Evolutionary conservation across 441 rosid genomes (phyloP).

Genomic region (Eruca vesicaria): DNA sequence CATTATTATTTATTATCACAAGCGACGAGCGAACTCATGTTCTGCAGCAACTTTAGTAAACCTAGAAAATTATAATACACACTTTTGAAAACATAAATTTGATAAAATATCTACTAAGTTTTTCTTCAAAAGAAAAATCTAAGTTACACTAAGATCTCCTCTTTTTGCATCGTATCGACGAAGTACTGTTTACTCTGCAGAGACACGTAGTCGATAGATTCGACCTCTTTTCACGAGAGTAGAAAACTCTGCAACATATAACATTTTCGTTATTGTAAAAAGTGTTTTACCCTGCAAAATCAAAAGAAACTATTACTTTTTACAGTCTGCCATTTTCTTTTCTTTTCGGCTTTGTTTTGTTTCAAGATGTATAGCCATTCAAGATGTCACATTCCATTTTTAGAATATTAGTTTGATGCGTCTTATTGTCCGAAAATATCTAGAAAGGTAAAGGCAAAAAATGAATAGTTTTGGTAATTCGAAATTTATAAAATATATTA

Average conservation of each 20-base stretch:
- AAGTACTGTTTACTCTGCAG: slow-evolving; percentile 43
- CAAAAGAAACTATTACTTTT: slow-evolving; percentile 20
- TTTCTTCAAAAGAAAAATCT: no score
- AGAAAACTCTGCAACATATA: slow-evolving; percentile 15
- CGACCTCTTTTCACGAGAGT: slow-evolving; percentile 34
- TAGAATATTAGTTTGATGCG: slow-evolving; percentile 33
- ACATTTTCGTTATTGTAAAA: slow-evolving; percentile 19
- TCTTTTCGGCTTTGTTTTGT: slow-evolving; percentile 33
- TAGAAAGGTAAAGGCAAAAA: background rate
- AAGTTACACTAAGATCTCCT: slow-evolving; percentile 32
- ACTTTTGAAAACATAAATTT: background rate
- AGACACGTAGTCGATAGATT: slow-evolving; percentile 37
- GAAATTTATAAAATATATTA: background rate
- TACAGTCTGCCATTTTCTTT: slow-evolving; percentile 26
- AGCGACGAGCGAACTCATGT: slow-evolving; percentile 31
- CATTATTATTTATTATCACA: slow-evolving; percentile 9
- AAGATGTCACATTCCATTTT: slow-evolving; percentile 37
- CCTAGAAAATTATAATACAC: background rate
- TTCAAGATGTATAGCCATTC: slow-evolving; percentile 37
- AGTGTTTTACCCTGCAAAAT: slow-evolving; percentile 26
- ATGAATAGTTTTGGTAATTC: background rate
- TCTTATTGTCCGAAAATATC: slow-evolving; percentile 22
- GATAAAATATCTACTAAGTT: background rate
- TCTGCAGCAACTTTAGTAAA: slow-evolving; percentile 31
- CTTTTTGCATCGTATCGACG: slow-evolving; percentile 50